phyloP scores from a whole-genome alignment of 768 basidiomycete species.

The Podaxis rugospora region DNA sequence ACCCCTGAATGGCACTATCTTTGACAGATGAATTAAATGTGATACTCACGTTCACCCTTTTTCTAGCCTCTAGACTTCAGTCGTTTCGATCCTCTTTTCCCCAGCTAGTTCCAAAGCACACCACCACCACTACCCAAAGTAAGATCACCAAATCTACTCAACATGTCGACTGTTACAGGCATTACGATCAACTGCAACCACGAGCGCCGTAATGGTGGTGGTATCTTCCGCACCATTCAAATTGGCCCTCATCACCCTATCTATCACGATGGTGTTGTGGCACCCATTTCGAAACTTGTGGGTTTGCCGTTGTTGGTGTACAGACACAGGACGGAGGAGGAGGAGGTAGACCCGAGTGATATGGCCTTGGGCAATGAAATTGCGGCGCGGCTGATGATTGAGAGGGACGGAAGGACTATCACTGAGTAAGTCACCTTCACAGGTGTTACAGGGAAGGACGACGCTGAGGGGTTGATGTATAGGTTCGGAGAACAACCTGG shows the following conservation, averaged over 20 bases:
- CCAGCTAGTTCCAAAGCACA: not conserved
- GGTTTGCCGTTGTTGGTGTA: slow-evolving; percentile 1
- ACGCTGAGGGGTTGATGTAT: not conserved
- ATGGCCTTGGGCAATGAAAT: not conserved
- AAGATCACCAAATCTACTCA: not conserved
- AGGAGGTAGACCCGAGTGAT: not conserved
- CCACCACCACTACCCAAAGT: not conserved
- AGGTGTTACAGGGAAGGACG: not conserved
- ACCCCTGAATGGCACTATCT: not conserved
- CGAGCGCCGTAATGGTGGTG: slow-evolving; percentile 1
- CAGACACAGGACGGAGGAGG: not conserved
- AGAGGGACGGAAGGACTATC: not conserved
- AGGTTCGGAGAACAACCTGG: not conserved
- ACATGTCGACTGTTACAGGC: not conserved
- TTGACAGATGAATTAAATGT: not conserved
- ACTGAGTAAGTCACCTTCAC: not conserved
- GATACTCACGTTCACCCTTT: not conserved
- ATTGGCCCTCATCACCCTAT: not conserved
- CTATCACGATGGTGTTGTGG: not conserved
- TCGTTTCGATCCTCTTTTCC: not conserved
- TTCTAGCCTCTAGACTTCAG: not conserved
- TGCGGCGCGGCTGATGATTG: not conserved
- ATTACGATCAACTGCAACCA: slow-evolving; percentile 3
- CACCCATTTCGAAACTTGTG: not conserved
- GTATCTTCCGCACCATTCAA: slow-evolving; percentile 1